Base-by-base conservation (phyloP, 805 yeast genomes). In the Nematodospora valgi region DNA sequence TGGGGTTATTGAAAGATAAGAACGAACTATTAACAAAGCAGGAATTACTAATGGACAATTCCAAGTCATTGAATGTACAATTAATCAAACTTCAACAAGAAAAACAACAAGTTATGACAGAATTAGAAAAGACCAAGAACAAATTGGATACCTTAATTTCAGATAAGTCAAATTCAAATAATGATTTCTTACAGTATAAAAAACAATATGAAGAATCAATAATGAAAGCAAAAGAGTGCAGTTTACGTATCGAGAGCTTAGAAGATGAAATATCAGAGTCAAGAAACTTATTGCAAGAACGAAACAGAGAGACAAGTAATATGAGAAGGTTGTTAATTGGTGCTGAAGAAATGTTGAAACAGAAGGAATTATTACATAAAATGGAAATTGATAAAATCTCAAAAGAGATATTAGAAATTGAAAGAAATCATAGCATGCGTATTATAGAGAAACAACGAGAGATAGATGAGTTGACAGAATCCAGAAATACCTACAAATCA, bases 191-290 rank as follows among this genome's bases (percentile, higher is more conserved):
- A 41, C 39, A 59, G 5, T 50, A 77, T 40, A 80, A 74, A 47
- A 80, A 77, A 44, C 87, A 85, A 52, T 75, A 80, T 40, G 91
- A 86, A 34, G 95, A 86, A 48, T 54, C 84, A 32, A 51, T 70
- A 3, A 73, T 83, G 71, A 76, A 84, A 35, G 59, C 80, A 25
- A 74, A 74, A 41, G 98, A 93, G 47, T 64, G 79, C 2, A 71
- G 69, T 27, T 68, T 68, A 35, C 72, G 76, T 43, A 66, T 76
- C 15, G 88, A 84, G 38, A 73, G 78, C 2, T 54, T 89, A 19
- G 88, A 85, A 46, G 95, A 87, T 38, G 96, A 89, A 51, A 60
- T 91, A n/a, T 64, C 73, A 8, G 97, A 89, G 39, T 66, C 85
- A 4, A 73, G 86, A 37, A 72, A 76, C 21, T 67, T 80, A 56